Percentiles rank a stretch among this genome's conserved stretches.
Conservation (phyloP, 2,329 filamentous ascomycete species). For the Ophiocordyceps unilateralis region DNA sequence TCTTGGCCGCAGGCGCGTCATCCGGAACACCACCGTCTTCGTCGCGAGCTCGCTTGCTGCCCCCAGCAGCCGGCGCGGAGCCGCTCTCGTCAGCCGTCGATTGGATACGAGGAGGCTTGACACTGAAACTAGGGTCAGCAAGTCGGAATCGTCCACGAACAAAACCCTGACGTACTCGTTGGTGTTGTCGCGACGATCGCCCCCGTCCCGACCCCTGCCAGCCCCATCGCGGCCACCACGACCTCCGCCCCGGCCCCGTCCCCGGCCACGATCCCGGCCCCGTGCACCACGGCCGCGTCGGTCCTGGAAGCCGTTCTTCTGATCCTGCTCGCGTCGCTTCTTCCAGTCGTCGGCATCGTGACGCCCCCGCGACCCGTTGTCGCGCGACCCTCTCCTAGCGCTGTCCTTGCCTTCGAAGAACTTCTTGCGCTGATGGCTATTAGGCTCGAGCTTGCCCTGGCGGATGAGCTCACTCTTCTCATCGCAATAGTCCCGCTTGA, state of each 20-base stretch:
- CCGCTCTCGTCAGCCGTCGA: slow-evolving; percentile 20
- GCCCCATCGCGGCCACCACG: slow-evolving; percentile 17
- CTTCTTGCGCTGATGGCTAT: slow-evolving; percentile 19
- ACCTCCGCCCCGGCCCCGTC: slow-evolving; percentile 18
- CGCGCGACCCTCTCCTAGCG: slow-evolving; percentile 14
- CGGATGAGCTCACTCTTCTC: slow-evolving; percentile 58
- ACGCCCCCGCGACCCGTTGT: slow-evolving; percentile 19
- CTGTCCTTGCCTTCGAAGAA: slow-evolving; percentile 32
- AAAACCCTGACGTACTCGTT: slow-evolving; percentile 13
- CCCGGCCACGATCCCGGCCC: slow-evolving; percentile 23
- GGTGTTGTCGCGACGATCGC: slow-evolving; percentile 10
- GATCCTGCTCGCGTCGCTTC: slow-evolving; percentile 43
- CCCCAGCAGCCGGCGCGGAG: slow-evolving; percentile 13
- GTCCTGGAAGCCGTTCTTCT: slow-evolving; percentile 39
- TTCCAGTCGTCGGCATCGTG: slow-evolving; percentile 44
- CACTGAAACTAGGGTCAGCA: slow-evolving; percentile 7
- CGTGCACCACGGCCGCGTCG: slow-evolving; percentile 23
- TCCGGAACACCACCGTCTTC: slow-evolving; percentile 21
- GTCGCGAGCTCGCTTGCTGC: slow-evolving; percentile 38
- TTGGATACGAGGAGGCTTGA: slow-evolving; percentile 21
- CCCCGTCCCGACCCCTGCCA: slow-evolving; percentile 12
- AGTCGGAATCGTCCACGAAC: neutral
- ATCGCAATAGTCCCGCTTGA: slow-evolving; percentile 76
- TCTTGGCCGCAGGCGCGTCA: slow-evolving; percentile 39
- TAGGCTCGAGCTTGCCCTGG: slow-evolving; percentile 50